Conservation (phyloP, 495 filamentous ascomycete genomes). For the Letharia columbiana region DNA sequence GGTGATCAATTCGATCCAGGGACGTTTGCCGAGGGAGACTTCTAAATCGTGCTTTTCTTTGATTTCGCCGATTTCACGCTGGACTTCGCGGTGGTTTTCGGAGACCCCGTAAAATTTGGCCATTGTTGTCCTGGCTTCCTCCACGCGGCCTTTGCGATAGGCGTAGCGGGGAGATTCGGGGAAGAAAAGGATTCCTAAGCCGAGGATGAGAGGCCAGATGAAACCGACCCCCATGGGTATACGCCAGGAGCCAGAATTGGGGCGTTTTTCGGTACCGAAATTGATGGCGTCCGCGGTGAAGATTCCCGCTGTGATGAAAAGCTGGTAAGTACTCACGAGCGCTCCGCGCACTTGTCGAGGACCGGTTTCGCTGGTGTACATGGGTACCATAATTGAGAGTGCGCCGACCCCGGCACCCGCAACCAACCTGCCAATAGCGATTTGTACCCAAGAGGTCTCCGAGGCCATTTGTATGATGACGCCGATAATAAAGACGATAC, state of each 20-base stretch:
- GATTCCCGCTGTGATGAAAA: conserved; percentile 82
- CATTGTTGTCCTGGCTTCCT: conserved; percentile 62
- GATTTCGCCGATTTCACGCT: conserved; percentile 59
- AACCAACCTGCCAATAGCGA: conserved; percentile 48
- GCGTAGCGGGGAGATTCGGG: conserved; percentile 65
- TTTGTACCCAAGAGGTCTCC: conserved; percentile 42
- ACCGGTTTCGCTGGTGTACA: conserved; percentile 65
- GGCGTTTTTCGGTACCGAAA: conserved; percentile 54
- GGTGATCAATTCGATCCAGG: conserved; percentile 60
- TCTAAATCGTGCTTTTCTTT: conserved; percentile 54
- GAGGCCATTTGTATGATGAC: conserved; percentile 62
- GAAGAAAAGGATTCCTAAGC: conserved; percentile 58
- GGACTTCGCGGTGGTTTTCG: conserved; percentile 52
- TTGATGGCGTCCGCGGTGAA: conserved; percentile 77
- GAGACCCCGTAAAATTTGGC: conserved; percentile 62
- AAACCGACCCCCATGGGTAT: conserved; percentile 76
- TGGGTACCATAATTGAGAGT: conserved; percentile 61
- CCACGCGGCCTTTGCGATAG: conserved; percentile 55
- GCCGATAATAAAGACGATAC: conserved; percentile 57
- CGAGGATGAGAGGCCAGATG: conserved; percentile 66
- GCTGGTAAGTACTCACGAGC: conserved; percentile 66
- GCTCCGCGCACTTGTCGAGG: conserved; percentile 58
- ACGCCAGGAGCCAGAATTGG: conserved; percentile 58
- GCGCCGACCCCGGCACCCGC: conserved; percentile 64
- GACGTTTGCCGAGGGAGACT: conserved; percentile 42